Conservation (phyloP, 2,329 filamentous ascomycete species). For the Cytospora leucostoma region DNA sequence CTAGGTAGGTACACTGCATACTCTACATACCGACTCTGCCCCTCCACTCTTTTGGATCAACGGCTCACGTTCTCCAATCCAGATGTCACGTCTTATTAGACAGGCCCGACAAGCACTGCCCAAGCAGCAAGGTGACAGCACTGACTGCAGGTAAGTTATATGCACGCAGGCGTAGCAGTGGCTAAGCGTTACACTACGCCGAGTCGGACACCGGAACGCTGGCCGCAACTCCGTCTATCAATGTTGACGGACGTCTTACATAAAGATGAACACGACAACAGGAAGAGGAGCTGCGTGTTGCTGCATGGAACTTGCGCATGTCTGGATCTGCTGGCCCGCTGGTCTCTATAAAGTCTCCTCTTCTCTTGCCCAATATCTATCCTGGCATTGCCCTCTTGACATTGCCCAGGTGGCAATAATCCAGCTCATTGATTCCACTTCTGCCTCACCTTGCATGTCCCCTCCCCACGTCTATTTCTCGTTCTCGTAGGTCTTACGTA, state of each 20-base stretch:
- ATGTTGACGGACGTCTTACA: neutral
- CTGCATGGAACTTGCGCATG: conserved; percentile 10
- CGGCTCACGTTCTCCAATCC: too few species aligned
- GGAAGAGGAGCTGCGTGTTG: conserved; percentile 18
- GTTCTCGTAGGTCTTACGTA: neutral
- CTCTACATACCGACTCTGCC: too few species aligned
- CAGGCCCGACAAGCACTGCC: too few species aligned
- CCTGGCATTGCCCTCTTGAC: neutral
- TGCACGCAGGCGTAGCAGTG: neutral
- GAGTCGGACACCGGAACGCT: neutral
- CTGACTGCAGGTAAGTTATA: neutral
- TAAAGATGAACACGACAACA: conserved; percentile 4
- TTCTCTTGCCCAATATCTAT: conserved; percentile 1
- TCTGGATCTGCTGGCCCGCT: neutral
- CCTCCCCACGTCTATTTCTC: neutral
- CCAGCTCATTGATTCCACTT: neutral
- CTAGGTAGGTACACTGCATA: too few species aligned
- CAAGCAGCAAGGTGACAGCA: too few species aligned
- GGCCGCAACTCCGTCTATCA: neutral
- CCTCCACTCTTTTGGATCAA: too few species aligned
- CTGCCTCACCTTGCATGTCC: neutral
- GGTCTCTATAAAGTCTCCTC: conserved; percentile 3
- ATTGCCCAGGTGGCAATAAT: neutral
- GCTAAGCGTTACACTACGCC: neutral
- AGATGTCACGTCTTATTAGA: too few species aligned